Evolutionary conservation across 148 eudicot species (phyloP).

Genomic region (Dianthus caryophyllus): DNA sequence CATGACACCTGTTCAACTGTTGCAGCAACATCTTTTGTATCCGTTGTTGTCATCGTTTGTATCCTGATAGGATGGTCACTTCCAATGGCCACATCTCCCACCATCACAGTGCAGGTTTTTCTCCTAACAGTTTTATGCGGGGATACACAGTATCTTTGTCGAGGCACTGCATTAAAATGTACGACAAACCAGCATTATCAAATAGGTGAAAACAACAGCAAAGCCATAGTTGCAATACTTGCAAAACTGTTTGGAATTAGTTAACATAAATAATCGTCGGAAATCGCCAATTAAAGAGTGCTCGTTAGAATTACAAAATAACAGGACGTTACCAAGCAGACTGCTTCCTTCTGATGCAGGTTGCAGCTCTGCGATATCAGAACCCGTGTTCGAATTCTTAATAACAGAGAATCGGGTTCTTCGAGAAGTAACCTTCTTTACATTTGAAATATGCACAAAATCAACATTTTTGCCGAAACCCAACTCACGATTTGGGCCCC

Average conservation of each 20-base stretch:
- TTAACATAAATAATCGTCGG: not conserved
- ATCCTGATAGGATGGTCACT: conserved; percentile 94
- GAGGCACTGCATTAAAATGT: conserved; percentile 56
- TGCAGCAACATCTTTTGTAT: conserved; percentile 87
- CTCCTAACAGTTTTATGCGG: conserved; percentile 79
- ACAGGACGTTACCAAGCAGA: conserved; percentile 55
- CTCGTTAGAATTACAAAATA: not conserved
- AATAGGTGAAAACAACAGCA: not conserved
- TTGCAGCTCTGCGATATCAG: conserved; percentile 81
- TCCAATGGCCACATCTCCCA: conserved; percentile 89
- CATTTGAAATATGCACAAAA: conserved; percentile 55
- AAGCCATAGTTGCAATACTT: not conserved
- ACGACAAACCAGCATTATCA: not conserved
- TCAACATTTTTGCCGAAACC: conserved; percentile 58
- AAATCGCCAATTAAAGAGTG: not conserved
- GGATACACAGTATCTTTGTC: conserved; percentile 89
- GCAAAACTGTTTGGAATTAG: not conserved
- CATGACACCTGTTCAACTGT: conserved; percentile 76
- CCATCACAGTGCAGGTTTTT: conserved; percentile 87
- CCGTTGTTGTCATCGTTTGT: conserved; percentile 97
- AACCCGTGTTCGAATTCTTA: conserved; percentile 60
- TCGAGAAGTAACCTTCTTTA: conserved; percentile 43
- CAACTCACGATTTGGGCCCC: conserved; percentile 44
- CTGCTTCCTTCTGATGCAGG: conserved; percentile 88
- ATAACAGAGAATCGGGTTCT: conserved; percentile 47